Evolutionary conservation across 1,284 basidiomycete species (phyloP), one percentile per base, ranked within the genome.

Genomic region (Irpex lacteus): DNA sequence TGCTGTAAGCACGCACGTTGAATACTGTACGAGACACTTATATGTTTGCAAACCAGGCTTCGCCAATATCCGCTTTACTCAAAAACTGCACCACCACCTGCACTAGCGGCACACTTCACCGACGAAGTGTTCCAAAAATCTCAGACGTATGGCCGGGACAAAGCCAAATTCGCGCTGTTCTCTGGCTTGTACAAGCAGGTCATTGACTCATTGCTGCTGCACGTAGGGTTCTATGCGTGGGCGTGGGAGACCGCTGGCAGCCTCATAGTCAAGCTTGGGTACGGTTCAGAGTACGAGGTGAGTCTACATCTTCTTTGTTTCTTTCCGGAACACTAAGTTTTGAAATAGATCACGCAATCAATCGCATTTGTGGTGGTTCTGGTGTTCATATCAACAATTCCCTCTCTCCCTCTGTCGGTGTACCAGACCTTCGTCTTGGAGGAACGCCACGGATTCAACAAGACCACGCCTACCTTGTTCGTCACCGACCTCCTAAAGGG

Each of bases 371-470:
- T 88, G 8, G 86, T 85, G 55, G 71, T 90, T 34, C 76, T 96
- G 40, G 88, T 88, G 67, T 73, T 92, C 62, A 69, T 90, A 9
- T 90, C 92, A 0, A 82, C 86, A 0, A 77, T 92, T 34, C 88
- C 94, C 0, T 81, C 85, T 2, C 78, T 94, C 8, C 94, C 95
- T 5, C 79, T 94, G 59, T 86, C 85, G 37, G 81, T 91, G 44
- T 98, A 98, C 80, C 86, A 88, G 67, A 96, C 94, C 2, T 99
- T 99, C 75, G 91, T 96, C 9, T 82, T 99, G 53, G 98, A 99
- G 77, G 91, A 98, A 75, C 90, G 90, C 69, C 95, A 98, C 71
- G 96, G 96, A 0, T 98, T 98, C 84, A 98, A 98, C 85, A 98
- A 98, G 80, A 95, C 89, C 15, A 95, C 95, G 0, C 84, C 85